Conservation (phyloP, 192 early-diverging fungal species). For the Phlyctochytrium bullatum region DNA sequence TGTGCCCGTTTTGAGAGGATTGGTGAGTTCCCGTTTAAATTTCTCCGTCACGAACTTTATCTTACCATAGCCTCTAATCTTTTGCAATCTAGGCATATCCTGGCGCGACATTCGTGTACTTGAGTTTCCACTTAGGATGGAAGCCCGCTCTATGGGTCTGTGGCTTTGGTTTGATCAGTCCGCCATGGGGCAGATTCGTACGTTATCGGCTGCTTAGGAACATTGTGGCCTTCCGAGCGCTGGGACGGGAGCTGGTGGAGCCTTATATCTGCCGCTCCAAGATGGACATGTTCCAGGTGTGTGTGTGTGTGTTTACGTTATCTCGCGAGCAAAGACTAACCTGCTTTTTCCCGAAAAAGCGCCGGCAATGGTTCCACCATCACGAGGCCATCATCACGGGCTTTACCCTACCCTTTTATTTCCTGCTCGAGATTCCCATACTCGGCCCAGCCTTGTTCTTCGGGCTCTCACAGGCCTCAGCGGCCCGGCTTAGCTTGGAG, state of each 20-base stretch:
- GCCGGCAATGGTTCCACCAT: conserved; percentile 26
- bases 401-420: conserved; percentile 36
- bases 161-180: conserved; percentile 15
- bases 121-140: conserved; percentile 25
- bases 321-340: not conserved
- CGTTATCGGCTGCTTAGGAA: conserved; percentile 26
- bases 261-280: conserved; percentile 38
- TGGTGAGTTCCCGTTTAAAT: too few species aligned
- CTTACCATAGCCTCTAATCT: too few species aligned
- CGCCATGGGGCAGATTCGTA: conserved; percentile 34
- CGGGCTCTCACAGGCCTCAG: conserved; percentile 29
- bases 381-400: conserved; percentile 35
- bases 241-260: conserved; percentile 39
- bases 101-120: conserved; percentile 30
- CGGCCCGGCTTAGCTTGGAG: conserved; percentile 32
- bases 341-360: conserved; percentile 15
- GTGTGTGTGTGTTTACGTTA: not conserved
- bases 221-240: conserved; percentile 24
- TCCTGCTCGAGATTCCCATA: conserved; percentile 22
- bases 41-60: too few species aligned
- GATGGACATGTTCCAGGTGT: conserved; percentile 24
- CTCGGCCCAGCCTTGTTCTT: conserved; percentile 37
- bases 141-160: conserved; percentile 15
- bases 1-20: conserved; percentile 26
- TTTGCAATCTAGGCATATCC: conserved; percentile 38